Base-by-base conservation (phyloP, 202 grass and related monocot species). In the Eragrostis tef region DNA sequence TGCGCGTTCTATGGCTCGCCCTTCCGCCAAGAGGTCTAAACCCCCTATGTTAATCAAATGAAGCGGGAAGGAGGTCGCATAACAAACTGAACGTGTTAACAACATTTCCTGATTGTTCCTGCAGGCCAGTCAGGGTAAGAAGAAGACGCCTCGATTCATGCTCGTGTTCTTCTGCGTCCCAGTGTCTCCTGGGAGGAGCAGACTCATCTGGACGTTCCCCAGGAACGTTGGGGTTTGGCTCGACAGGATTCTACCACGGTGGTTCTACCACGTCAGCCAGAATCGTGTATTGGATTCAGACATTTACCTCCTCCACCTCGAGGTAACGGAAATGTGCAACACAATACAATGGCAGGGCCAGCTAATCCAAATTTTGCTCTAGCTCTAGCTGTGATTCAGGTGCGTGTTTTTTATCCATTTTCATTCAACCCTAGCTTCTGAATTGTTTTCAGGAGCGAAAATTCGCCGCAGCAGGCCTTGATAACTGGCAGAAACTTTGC, bases 201-300 rank as follows among this genome's bases (percentile, higher is more conserved):
- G 94, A 16, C 59, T 86, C 22, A 67, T 96, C 80, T 90, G 58
- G 64, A 67, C 79, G 21, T 89, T 89, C 66, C 86, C 86, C 11
- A 86, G 90, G 73, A 94, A 94, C 44, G 69, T 94, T 25, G 82
- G 76, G 45, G 57, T 86, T 74, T 94, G 94, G 94, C 65, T 91
- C 20, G 81, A 94, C 74, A 58, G 82, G 67, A 70, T 98, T 49
- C 41, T 90, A 57, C 94, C 92, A 0, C 87, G 84, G 39, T 98
- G 92, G 94, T 66, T 81, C 60, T 82, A 73, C 81, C 94, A 98
- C 74, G 79, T 94, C 6, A 83, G 25, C 41, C 79, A 89, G 77
- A 94, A 93, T 53, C 86, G 81, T 43, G 66, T 98, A 74, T 50
- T 98, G 63, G 94, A 98, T 84, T 98, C 94, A 44, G 94, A 98